Evolutionary conservation across 2,329 filamentous ascomycete genomes (phyloP).

Genomic region (Xylariaceae sp.): DNA sequence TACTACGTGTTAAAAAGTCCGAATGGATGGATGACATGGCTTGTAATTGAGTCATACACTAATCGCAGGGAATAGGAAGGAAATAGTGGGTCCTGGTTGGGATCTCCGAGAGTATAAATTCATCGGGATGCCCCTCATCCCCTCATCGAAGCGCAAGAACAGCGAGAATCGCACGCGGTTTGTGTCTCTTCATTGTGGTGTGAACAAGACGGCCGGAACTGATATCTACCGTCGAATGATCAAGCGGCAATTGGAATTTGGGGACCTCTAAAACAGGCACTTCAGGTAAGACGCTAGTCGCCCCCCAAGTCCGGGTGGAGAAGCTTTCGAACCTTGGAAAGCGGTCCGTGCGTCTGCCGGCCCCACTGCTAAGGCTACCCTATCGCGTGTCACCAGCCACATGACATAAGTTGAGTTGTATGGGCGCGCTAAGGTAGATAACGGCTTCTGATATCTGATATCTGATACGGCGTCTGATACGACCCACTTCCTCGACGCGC

Average conservation of each 20-base stretch:
- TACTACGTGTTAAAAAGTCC: conserved; percentile 4
- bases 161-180: conserved; percentile 11
- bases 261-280: not conserved
- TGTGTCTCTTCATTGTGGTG: conserved; percentile 19
- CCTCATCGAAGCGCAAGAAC: conserved; percentile 14
- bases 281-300: not conserved
- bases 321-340: not conserved
- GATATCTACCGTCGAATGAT: conserved; percentile 19
- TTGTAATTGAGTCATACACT: conserved; percentile 20
- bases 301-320: conserved; percentile 7
- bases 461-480: no score
- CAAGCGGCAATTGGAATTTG: conserved; percentile 17
- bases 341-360: conserved; percentile 14
- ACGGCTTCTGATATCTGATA: no score
- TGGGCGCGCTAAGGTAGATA: no score
- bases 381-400: conserved; percentile 14
- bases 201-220: conserved; percentile 16
- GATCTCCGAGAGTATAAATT: conserved; percentile 27
- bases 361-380: conserved; percentile 8
- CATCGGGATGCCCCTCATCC: conserved; percentile 24
- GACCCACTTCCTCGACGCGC: conserved; percentile 23
- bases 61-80: conserved; percentile 1
- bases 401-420: conserved; percentile 6
- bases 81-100: conserved; percentile 12
- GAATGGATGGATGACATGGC: conserved; percentile 4